Evolutionary conservation across 2,329 filamentous ascomycete species (phyloP), one percentile per base, ranked within the genome.

Genomic region (Exophiala calicioides): DNA sequence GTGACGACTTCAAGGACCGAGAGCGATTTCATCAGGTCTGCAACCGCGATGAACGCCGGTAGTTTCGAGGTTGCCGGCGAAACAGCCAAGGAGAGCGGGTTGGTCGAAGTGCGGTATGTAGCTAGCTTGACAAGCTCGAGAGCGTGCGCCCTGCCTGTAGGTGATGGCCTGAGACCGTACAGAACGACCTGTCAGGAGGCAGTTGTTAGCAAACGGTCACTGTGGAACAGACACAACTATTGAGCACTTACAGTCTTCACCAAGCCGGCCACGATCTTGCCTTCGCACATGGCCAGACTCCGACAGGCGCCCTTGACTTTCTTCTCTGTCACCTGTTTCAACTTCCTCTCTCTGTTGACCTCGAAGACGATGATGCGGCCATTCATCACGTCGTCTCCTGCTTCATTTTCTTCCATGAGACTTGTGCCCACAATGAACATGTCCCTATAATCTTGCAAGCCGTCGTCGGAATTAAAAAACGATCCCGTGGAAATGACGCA

Each of bases 11-110:
- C 77, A 6, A 96, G 74, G 4, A 97, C 71, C 1, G 86, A 84
- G 18, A 95, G 75, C 1, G 88, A 95, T 69, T 97, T 96, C 87
- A 95, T 96, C 34, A 98, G 72, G 62, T 98, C 93, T 0, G 85
- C 87, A 7, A 97, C 83, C 0, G 87, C 88, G 53, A 98, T 90
- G 18, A 80, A 75, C 57, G 85, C 83, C n/a, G 53, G 57, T 18
- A 37, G 21, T 3, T 43, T 30, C 1, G 45, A 21, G 10, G 52
- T 52, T 9, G 51, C 39, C 1, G 79, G 86, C 1, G 81, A 80
- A 10, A 96, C 78, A 7, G 84, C 82, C 5, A 97, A 66, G 57
- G 91, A 88, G 12, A 95, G 81, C 0, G 93, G 90, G 23, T 88
- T 87, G 0, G 90, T 94, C 2, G 89, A 82, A 2, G 88, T 86